phyloP scores from a whole-genome alignment of 305 asterid species.

The Plantago coronopus region DNA sequence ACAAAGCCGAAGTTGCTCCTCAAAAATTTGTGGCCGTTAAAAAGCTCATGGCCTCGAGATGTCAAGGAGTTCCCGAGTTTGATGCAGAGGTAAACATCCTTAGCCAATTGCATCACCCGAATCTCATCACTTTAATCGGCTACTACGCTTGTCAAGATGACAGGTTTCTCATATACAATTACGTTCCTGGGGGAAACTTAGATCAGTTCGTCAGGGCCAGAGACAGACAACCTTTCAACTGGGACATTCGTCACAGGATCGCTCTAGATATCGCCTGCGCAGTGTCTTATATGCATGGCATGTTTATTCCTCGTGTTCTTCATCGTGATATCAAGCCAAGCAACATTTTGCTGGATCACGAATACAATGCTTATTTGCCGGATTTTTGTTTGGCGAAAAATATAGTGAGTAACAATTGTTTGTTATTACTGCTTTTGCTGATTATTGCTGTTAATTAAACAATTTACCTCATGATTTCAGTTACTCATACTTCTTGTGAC shows the following conservation, averaged over 20 bases:
- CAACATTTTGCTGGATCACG: constrained; percentile 44
- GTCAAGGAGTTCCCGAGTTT: constrained; percentile 41
- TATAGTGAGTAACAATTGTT: too few relatives aligned
- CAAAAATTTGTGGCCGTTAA: too few relatives aligned
- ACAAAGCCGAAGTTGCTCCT: too few relatives aligned
- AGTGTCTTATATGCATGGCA: constrained; percentile 39
- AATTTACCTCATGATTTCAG: too few relatives aligned
- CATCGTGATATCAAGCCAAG: constrained; percentile 59
- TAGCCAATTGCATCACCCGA: constrained; percentile 34
- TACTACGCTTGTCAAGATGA: constrained; percentile 32
- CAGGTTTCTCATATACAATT: constrained; percentile 48
- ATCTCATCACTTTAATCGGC: constrained; percentile 52
- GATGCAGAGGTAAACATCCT: constrained; percentile 44
- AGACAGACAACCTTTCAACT: constrained; percentile 25
- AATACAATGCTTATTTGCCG: constrained; percentile 37
- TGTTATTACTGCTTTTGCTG: too few relatives aligned
- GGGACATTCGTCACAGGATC: constrained; percentile 39
- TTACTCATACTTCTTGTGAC: too few relatives aligned
- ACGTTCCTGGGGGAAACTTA: constrained; percentile 50
- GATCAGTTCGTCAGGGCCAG: constrained; percentile 44
- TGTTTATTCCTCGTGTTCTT: constrained; percentile 37
- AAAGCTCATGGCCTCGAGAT: too few relatives aligned
- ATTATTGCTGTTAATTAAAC: too few relatives aligned
- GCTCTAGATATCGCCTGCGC: constrained; percentile 37
- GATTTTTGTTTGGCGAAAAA: constrained; percentile 52